Conservation (phyloP, 352 stramenopile species). For the Phytophthora constricta region DNA sequence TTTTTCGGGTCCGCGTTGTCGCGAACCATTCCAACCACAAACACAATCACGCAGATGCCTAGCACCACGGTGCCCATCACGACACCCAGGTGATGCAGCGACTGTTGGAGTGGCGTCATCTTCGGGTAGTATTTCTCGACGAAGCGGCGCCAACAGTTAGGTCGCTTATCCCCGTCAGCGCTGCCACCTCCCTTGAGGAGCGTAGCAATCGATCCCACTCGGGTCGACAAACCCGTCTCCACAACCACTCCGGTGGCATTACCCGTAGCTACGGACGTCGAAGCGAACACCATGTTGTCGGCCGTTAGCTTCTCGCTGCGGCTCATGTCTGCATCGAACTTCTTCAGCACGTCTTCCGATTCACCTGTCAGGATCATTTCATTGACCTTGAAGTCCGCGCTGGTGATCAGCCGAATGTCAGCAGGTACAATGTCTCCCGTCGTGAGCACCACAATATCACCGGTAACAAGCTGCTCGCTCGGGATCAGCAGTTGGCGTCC, state of each 20-base stretch:
- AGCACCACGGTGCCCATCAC: slow-evolving; percentile 89
- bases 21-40: slow-evolving; percentile 89
- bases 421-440: slow-evolving; percentile 94
- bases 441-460: slow-evolving; percentile 84
- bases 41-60: slow-evolving; percentile 92
- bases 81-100: slow-evolving; percentile 95
- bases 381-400: slow-evolving; percentile 89
- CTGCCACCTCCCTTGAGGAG: slow-evolving; percentile 50
- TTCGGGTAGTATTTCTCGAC: slow-evolving; percentile 73
- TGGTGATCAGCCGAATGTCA: slow-evolving; percentile 91
- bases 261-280: slow-evolving; percentile 72
- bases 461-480: slow-evolving; percentile 69
- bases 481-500: slow-evolving; percentile 57
- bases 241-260: slow-evolving; percentile 69
- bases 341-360: slow-evolving; percentile 82
- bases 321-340: slow-evolving; percentile 53
- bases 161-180: slow-evolving; percentile 39
- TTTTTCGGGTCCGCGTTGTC: slow-evolving; percentile 69
- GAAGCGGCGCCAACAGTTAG: slow-evolving; percentile 62
- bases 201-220: slow-evolving; percentile 66
- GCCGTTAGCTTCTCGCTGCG: slow-evolving; percentile 67
- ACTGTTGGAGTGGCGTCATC: slow-evolving; percentile 91
- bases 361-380: slow-evolving; percentile 96
- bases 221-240: slow-evolving; percentile 68
- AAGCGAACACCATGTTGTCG: slow-evolving; percentile 94